Evolutionary conservation across 345 rosid genomes (phyloP), one percentile per base, ranked within the genome.

Genomic region (Excoecaria agallocha): DNA sequence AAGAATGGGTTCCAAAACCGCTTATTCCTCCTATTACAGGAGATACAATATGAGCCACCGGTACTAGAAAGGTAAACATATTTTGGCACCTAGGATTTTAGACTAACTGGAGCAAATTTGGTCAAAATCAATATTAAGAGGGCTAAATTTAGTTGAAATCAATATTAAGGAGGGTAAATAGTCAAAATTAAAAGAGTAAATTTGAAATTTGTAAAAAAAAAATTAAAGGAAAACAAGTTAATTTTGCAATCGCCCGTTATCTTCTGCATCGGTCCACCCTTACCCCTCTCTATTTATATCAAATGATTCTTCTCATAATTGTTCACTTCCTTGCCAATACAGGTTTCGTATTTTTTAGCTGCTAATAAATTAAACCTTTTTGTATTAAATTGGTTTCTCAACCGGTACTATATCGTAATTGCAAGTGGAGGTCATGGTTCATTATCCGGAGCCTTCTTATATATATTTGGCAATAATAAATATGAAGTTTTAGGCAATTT

Each of bases 1-100:
- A 89, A 65, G 98, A 96, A 59, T 93, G 99, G 99, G 89, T 87
- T 79, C 99, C 98, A 37, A 93, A 93, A 69, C 77, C 98, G 39
- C 97, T 93, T 66, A 95, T 91, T 83, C 98, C 99, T 45, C 85
- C 89, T 35, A 85, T 89, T 67, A 81, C 84, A 3, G 80, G 95
- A 90, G 46, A 89, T 90, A 94, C 82, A 19, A 59, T 82, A 73
- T 71, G 90, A 93, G 61, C 87, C 96, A 37, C 98, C 97, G 13
- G 90, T 90, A 59, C 77, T 96, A 77, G 97, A 96, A 80, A 89
- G 99, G 97, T 93, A 70, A 71, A 74, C 25, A 72, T 65, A 20
- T 62, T 12, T 71, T 51, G 30, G 30, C 2, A 30, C 30, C 30
- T 30, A 30, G 30, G 30, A 30, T 30, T 30, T 30, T 30, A 30